A percentile compares a stretch with the other conserved stretches of the same genome.
Evolutionary conservation across 106 monocot genomes (phyloP).

Genomic region (Amphibolis antarctica): DNA sequence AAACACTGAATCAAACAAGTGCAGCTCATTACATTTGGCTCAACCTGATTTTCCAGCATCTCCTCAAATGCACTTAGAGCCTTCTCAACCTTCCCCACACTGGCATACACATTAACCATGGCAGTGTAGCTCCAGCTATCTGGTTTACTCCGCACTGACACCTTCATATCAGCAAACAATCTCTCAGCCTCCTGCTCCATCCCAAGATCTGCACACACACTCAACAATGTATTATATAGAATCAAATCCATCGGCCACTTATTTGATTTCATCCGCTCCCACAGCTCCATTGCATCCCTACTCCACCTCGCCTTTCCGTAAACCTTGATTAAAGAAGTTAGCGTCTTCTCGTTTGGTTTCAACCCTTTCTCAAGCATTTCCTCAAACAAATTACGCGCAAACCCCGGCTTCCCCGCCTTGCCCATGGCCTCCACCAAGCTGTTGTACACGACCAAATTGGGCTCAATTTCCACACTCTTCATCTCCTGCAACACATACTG

Average conservation of each 20-base stretch:
- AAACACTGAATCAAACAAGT: conserved; percentile 83
- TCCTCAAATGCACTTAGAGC: conserved; percentile 55
- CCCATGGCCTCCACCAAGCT: conserved; percentile 70
- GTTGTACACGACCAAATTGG: conserved; percentile 78
- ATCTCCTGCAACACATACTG: conserved; percentile 64
- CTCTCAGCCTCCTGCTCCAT: conserved; percentile 60
- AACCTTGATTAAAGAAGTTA: conserved; percentile 68
- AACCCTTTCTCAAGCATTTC: conserved; percentile 53
- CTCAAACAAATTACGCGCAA: conserved; percentile 64
- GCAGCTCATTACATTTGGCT: conserved; percentile 71
- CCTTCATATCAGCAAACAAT: conserved; percentile 82
- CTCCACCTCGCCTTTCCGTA: conserved; percentile 84
- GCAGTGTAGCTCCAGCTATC: conserved; percentile 85
- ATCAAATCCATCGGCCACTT: conserved; percentile 72
- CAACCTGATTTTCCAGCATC: conserved; percentile 47
- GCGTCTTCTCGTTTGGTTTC: conserved; percentile 66
- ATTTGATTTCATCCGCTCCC: conserved; percentile 66
- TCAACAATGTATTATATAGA: conserved; percentile 77
- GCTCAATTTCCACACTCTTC: conserved; percentile 33
- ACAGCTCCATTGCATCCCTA: conserved; percentile 65
- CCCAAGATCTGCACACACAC: conserved; percentile 85
- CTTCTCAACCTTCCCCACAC: conserved; percentile 45
- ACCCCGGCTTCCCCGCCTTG: conserved; percentile 61
- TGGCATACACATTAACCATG: conserved; percentile 76
- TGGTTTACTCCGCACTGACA: conserved; percentile 17